Evolutionary conservation across 2,329 filamentous ascomycete species (phyloP), one percentile per base, ranked within the genome.

Genomic region (Eurotiales sp.): DNA sequence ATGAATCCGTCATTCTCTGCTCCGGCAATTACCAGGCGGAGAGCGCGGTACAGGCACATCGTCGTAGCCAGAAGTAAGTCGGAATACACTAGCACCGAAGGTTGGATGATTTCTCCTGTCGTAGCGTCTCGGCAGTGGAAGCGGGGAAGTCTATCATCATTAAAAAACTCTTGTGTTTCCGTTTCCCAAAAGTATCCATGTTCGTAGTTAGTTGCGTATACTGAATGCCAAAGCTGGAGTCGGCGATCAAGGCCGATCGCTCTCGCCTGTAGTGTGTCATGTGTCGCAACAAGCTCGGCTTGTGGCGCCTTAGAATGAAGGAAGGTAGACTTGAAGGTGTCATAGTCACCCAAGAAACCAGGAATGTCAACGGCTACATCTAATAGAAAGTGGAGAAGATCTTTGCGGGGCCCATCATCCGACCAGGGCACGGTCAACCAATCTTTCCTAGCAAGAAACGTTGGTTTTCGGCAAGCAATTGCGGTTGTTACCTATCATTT

Each of bases 351-450:
- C 2, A 63, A 56, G 21, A 61, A 62, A 3, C 44, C 57, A 12
- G 61, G 61, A 19, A 63, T 61, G 21, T 63, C 58, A 2, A 63
- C 61, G 0, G 60, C 61, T 22, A 63, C 44, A 48, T 63, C 61
- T 2, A 63, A 39, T 3, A 61, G 53, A 27, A 48, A 55, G 42
- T 63, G 60, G 7, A 63, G 48, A 7, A 63, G 63, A 19, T 63
- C 59, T 29, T 63, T 63, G 4, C 52, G 30, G 1, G 52, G 54
- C 14, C 17, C 54, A 17, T 55, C 54, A 3, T 52, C 55, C 1
- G 56, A 46, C 60, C 60, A 63, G 2, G 61, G 61, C 6, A 63
- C 54, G 1, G 58, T 63, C 10, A 63, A 42, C 61, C 61, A 63
- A 29, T 61, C 60, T 11, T 58, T 48, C 1, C 50, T 52, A 0